Evolutionary conservation across 2,329 filamentous ascomycete genomes (phyloP), one percentile per base, ranked within the genome.

Genomic region (Aspergillus fumigatus): DNA sequence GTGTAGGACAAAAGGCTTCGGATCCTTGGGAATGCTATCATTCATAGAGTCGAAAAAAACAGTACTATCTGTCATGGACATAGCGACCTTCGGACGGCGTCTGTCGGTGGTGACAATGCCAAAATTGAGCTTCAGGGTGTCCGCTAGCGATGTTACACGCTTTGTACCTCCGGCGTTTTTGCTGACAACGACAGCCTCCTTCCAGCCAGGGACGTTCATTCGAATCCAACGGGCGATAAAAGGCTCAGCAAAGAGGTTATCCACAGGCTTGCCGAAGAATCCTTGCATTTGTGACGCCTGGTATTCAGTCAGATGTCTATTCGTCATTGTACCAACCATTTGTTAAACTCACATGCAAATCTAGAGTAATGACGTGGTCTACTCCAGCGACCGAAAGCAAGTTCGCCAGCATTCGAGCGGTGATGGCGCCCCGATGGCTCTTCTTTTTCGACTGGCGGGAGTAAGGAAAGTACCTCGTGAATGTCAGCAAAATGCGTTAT

Each of bases 391-490:
- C 89, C 59, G 89, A 85, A 65, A 99, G 86, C 51, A 97, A 84
- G 73, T 99, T 99, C 59, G 94, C 93, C 53, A 99, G 84, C 92
- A 99, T 96, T 65, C 93, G 88, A 54, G 94, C 94, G 8, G 94
- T 97, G 70, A 99, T 97, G 57, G 94, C 92, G 52, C 94, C 94
- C 63, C 94, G 86, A 71, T 97, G 93, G 55, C 91, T 92, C 79
- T 99, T 99, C 82, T 97, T 97, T 82, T 99, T 99, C 57, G 93
- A 97, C 76, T 99, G 94, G 60, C 94, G 90, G 65, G 92, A 97
- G 80, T 99, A 99, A n/a, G 94, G 94, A 70, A 97, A 99, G 77
- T 97, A 97, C 68, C 76, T 79, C 72, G 64, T 66, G 59, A 58
- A 58, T 59, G 71, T 76, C 69, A 77, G 74, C 67, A 70, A 62